These are phyloP conservation scores for Penicillium flavigenum DNA, from an alignment of 495 filamentous ascomycete genomes.

Conservation along the genomic window DNA sequence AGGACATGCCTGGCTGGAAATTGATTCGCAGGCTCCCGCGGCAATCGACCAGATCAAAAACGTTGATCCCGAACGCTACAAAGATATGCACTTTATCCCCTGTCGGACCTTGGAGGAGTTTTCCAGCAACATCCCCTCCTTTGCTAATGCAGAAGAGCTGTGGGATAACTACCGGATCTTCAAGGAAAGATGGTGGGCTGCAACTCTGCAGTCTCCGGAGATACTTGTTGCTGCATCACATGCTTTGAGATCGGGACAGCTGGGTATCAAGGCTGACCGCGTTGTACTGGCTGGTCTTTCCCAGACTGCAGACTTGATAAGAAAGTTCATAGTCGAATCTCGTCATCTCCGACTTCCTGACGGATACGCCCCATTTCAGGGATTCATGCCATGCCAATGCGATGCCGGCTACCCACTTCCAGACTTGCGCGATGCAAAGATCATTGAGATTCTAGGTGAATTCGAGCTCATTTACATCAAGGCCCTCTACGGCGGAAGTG, in stretches of 20 bases:
- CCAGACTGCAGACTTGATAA: slow-evolving; percentile 10
- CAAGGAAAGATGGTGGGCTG: slow-evolving; percentile 14
- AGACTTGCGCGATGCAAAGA: slow-evolving; percentile 6
- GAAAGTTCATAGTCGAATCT: slow-evolving; percentile 12
- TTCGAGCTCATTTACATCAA: background rate
- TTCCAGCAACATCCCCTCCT: background rate
- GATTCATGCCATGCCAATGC: slow-evolving; percentile 14
- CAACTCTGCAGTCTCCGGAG: slow-evolving; percentile 14
- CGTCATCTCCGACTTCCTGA: slow-evolving; percentile 10
- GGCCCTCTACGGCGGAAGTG: background rate
- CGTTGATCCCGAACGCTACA: slow-evolving; percentile 8
- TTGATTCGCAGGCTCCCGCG: slow-evolving; percentile 15
- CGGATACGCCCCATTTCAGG: slow-evolving; percentile 12
- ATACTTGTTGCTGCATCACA: slow-evolving; percentile 15
- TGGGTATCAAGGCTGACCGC: slow-evolving; percentile 5
- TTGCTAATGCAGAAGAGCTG: background rate
- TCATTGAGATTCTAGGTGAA: slow-evolving; percentile 15
- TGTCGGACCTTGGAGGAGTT: slow-evolving; percentile 4
- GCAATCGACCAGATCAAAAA: slow-evolving; percentile 14
- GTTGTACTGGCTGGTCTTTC: slow-evolving; percentile 13
- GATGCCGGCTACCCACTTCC: slow-evolving; percentile 9
- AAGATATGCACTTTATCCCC: slow-evolving; percentile 9
- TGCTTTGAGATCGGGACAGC: slow-evolving; percentile 1
- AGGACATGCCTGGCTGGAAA: slow-evolving; percentile 17
- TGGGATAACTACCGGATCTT: slow-evolving; percentile 8